A percentile compares a stretch with the other conserved stretches of the same genome.
Evolutionary conservation across 2,329 filamentous ascomycete species (phyloP).

Genomic region (Nothopassalora personata): DNA sequence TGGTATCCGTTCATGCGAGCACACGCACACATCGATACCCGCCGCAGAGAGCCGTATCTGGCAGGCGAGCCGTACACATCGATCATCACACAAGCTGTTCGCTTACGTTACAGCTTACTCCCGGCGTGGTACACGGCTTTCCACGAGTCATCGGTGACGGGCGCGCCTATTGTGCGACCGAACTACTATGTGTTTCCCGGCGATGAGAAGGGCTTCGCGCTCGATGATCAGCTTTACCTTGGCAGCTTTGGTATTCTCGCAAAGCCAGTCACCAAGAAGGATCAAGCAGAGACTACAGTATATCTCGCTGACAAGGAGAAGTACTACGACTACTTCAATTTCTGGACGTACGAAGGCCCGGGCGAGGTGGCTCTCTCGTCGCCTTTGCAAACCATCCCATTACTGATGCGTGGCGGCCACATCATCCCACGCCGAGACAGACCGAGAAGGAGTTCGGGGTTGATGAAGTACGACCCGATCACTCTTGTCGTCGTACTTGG

Average conservation of each 20-base stretch:
- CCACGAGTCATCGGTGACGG: slow-evolving; percentile 76
- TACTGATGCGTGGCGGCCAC: slow-evolving; percentile 90
- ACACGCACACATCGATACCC: slow-evolving; percentile 93
- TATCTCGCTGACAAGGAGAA: slow-evolving; percentile 84
- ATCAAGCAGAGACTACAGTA: slow-evolving; percentile 65
- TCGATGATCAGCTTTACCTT: slow-evolving; percentile 92
- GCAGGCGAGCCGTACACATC: slow-evolving; percentile 75
- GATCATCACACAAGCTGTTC: slow-evolving; percentile 82
- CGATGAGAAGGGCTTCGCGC: slow-evolving; percentile 77
- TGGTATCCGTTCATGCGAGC: slow-evolving; percentile 99
- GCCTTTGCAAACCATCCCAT: slow-evolving; percentile 77
- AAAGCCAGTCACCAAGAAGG: slow-evolving; percentile 81
- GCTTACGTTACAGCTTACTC: slow-evolving; percentile 81
- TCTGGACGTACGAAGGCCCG: slow-evolving; percentile 65
- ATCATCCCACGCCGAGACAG: slow-evolving; percentile 86
- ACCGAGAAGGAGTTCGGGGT: slow-evolving; percentile 73
- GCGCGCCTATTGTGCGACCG: slow-evolving; percentile 80
- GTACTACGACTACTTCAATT: slow-evolving; percentile 96
- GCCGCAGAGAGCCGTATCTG: slow-evolving; percentile 88
- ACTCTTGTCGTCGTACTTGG: slow-evolving; percentile 75
- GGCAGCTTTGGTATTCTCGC: slow-evolving; percentile 84
- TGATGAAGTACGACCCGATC: slow-evolving; percentile 95
- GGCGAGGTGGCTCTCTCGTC: slow-evolving; percentile 69
- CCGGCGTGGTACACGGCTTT: slow-evolving; percentile 97
- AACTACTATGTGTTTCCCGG: slow-evolving; percentile 89